Conservation (phyloP, 345 rosid species). For the Citrus medica region DNA sequence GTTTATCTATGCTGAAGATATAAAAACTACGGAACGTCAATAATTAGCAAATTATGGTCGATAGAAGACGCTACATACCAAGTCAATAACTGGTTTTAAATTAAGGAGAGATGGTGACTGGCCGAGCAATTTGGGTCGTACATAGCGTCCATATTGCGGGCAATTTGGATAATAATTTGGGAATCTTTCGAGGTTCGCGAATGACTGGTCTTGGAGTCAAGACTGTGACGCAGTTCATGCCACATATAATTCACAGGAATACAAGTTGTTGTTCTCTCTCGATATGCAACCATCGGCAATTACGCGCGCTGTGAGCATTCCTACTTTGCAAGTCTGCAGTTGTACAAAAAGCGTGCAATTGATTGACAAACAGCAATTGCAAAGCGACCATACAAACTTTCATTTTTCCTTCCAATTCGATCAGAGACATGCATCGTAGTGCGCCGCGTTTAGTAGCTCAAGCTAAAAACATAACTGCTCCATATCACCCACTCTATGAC, state of each 20-base stretch:
- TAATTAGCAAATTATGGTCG: neutral
- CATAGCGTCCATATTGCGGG: neutral
- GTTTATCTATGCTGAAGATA: too few relatives aligned
- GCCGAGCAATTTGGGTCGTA: conserved; percentile 13
- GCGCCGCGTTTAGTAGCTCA: neutral
- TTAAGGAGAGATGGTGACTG: conserved; percentile 19
- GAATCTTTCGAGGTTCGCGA: conserved; percentile 3
- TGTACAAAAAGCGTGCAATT: too few relatives aligned
- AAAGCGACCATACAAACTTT: too few relatives aligned
- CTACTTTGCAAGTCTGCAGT: too few relatives aligned
- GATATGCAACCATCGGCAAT: too few relatives aligned
- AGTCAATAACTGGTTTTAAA: neutral
- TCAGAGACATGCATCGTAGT: too few relatives aligned
- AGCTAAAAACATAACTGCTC: neutral
- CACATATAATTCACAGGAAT: neutral
- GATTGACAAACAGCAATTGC: too few relatives aligned
- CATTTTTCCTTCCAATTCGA: neutral
- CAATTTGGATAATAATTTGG: neutral
- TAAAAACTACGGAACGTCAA: neutral
- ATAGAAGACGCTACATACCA: neutral
- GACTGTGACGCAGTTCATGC: neutral
- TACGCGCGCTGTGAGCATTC: too few relatives aligned
- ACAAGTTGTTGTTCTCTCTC: too few relatives aligned
- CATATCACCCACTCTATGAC: neutral
- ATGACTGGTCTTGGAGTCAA: conserved; percentile 18